Conservation (phyloP, 169 alveolate species). For the Eimeria necatrix region DNA sequence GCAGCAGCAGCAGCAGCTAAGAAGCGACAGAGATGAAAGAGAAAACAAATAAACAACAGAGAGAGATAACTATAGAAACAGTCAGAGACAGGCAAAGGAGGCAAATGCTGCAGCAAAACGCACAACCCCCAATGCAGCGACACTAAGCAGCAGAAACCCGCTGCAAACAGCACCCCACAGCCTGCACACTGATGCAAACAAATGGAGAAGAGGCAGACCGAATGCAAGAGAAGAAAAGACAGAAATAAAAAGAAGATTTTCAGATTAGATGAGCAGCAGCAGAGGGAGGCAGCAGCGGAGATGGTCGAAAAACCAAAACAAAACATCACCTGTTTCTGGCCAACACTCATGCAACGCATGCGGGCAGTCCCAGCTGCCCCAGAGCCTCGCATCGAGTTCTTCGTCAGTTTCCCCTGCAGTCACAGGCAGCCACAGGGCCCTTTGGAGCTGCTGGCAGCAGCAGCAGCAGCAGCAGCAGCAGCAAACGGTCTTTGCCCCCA, state of each 20-base stretch:
- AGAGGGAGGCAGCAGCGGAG: background rate
- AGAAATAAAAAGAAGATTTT: background rate
- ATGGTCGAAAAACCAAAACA: background rate
- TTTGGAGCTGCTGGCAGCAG: background rate
- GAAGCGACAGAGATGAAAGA: too few relatives aligned
- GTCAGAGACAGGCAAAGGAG: too few relatives aligned
- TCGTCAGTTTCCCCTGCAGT: constrained; percentile 69
- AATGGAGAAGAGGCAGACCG: background rate
- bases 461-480: constrained; percentile 9
- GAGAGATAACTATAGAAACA: too few relatives aligned
- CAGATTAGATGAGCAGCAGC: background rate
- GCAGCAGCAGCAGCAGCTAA: background rate
- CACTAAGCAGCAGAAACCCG: background rate
- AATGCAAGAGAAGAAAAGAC: background rate
- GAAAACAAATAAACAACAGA: too few relatives aligned
- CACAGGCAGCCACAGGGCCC: background rate
- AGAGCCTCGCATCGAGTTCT: constrained; percentile 63
- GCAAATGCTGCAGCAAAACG: background rate
- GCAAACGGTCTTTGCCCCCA: too few relatives aligned
- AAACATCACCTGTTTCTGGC: constrained; percentile 34
- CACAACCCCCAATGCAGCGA: background rate
- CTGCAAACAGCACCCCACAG: background rate
- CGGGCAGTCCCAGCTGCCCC: constrained; percentile 67
- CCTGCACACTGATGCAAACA: background rate
- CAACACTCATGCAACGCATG: constrained; percentile 28